Evolutionary conservation across 495 filamentous ascomycete genomes (phyloP), one percentile per base, ranked within the genome.

Genomic region (Xylaria grammica): DNA sequence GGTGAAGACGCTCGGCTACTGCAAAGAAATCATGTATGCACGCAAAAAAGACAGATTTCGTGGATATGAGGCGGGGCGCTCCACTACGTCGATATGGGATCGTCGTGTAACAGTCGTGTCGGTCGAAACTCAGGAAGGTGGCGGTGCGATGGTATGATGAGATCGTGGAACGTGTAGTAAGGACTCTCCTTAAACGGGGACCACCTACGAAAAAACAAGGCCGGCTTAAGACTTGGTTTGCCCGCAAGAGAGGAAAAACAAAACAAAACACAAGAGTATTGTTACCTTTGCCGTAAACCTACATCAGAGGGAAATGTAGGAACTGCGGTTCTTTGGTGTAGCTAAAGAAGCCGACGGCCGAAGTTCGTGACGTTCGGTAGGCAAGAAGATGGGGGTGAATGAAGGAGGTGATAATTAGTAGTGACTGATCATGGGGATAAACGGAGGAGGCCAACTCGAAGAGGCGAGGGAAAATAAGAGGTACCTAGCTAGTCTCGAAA

Each of bases 1-100:
- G 42, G 49, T 54, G 5, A 60, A 58, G 15, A 45, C 36, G 49
- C 59, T 50, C 50, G 69, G 19, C 54, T 68, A 54, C 54, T 51
- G 50, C 62, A 20, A 60, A 30, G 29, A 52, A 67, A 68, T n/a
- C 72, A 74, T 72, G 63, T 72, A 72, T 51, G 36, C 46, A 26
- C 36, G 22, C 27, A 24, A 22, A 24, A 26, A 27, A n/a, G 20
- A 44, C 7, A 27, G 27, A 20, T 6, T 26, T 26, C n/a, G 29
- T 17, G 42, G 20, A 22, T 8, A 62, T 32, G 48, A 36, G 29
- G 11, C 19, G 45, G 45, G n/a, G 45, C 20, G 11, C 6, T 22
- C 20, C 20, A 19, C 45, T 11, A 48, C 15, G 19, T 24, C 1
- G 19, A 24, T 11, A 6, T 24, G 34, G 1, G 34, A 10, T 49